Evolutionary conservation across 164 flowering plant species (phyloP).

Genomic region (Annona squamosa): DNA sequence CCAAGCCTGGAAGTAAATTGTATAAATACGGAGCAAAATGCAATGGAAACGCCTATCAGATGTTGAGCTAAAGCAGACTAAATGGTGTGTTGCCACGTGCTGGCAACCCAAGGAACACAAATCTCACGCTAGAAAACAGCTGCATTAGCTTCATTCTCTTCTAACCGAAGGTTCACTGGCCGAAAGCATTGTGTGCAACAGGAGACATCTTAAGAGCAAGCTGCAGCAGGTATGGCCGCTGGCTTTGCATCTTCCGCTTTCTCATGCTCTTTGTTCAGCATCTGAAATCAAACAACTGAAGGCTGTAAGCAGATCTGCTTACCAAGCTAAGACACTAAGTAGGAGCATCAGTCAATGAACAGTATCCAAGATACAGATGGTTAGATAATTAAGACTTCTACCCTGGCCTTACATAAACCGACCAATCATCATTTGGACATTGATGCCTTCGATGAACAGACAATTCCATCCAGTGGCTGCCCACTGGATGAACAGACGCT

Average conservation of each 20-base stretch:
- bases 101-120: neutral
- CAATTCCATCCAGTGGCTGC: neutral
- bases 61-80: too few species aligned
- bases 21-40: too few species aligned
- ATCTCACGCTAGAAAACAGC: neutral
- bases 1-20: neutral
- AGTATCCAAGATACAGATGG: neutral
- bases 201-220: conserved; percentile 36
- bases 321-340: neutral
- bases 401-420: neutral
- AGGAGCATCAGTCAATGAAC: neutral
- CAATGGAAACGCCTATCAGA: too few species aligned
- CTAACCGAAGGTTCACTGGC: neutral
- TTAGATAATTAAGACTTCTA: neutral
- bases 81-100: neutral
- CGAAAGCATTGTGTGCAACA: neutral
- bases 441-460: neutral
- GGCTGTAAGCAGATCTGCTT: neutral
- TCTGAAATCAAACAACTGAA: conserved; percentile 33
- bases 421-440: neutral
- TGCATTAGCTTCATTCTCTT: neutral
- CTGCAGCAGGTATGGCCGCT: conserved; percentile 42
- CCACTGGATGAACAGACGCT: neutral
- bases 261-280: conserved; percentile 93
- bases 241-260: conserved; percentile 88